phyloP scores from a whole-genome alignment of 129 eudicot genomes.

The Helichrysum umbraculigerum region DNA sequence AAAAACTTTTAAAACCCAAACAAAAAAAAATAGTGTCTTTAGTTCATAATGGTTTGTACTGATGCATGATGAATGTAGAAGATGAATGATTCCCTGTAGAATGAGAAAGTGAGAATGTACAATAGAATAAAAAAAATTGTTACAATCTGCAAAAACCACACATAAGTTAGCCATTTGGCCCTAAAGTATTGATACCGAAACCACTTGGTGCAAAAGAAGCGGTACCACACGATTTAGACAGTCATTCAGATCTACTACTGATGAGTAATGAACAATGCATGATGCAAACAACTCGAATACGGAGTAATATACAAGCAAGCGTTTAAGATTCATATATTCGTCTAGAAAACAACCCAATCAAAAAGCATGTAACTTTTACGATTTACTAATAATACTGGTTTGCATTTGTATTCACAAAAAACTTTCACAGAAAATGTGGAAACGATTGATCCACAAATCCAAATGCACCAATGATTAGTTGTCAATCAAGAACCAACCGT shows the following conservation, averaged over 20 bases:
- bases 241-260: not conserved
- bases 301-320: not conserved
- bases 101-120: not conserved
- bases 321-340: not conserved
- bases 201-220: not conserved
- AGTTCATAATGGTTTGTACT: too few species aligned
- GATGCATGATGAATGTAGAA: too few species aligned
- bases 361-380: not conserved
- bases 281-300: not conserved
- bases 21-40: too few species aligned
- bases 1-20: too few species aligned
- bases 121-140: not conserved
- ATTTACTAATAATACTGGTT: not conserved
- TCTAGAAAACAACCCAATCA: not conserved
- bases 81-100: not conserved
- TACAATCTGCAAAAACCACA: not conserved
- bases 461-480: not conserved
- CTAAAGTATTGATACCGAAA: not conserved
- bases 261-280: too few species aligned
- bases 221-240: not conserved
- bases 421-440: slow-evolving; percentile 9
- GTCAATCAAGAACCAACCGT: not conserved
- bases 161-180: not conserved
- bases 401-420: not conserved
- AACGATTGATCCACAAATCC: not conserved